A percentile compares a stretch with the other conserved stretches of the same genome.
Conservation (phyloP, 306 rosid genomes). For the Alnus glutinosa region DNA sequence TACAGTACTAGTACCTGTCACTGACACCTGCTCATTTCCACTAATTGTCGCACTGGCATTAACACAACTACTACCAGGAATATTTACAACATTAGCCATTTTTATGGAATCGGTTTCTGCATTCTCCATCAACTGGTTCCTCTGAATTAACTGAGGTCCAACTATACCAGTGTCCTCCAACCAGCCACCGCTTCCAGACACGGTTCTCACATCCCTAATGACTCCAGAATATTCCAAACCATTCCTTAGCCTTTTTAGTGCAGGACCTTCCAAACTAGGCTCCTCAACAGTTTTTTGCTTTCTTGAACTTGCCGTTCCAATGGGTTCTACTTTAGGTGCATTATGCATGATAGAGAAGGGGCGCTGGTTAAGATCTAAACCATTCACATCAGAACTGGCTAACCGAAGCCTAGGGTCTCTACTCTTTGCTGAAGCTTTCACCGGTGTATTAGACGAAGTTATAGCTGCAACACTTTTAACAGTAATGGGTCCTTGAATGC, state of each 20-base stretch:
- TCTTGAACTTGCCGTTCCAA: constrained; percentile 53
- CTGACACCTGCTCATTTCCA: constrained; percentile 48
- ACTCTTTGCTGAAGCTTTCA: constrained; percentile 64
- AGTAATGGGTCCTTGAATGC: constrained; percentile 39
- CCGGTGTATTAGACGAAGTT: constrained; percentile 35
- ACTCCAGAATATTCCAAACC: constrained; percentile 42
- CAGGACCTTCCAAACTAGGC: constrained; percentile 52
- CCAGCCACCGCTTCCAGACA: constrained; percentile 68
- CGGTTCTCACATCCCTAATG: constrained; percentile 41
- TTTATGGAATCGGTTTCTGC: constrained; percentile 46
- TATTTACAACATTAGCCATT: constrained; percentile 22
- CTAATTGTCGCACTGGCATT: constrained; percentile 34
- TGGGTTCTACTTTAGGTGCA: constrained; percentile 53
- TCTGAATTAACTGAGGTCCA: constrained; percentile 51
- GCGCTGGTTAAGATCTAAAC: constrained; percentile 53
- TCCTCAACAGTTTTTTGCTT: constrained; percentile 70
- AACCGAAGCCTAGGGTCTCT: constrained; percentile 95
- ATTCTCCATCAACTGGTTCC: constrained; percentile 49
- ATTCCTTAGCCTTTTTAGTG: constrained; percentile 61
- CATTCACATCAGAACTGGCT: constrained; percentile 56
- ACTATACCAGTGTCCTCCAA: constrained; percentile 47
- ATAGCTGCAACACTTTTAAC: constrained; percentile 42
- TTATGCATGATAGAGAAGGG: constrained; percentile 33
- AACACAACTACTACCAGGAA: constrained; percentile 35
- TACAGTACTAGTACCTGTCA: constrained; percentile 27